Evolutionary conservation across 257 asterid genomes (phyloP), one percentile per base, ranked within the genome.

Genomic region (Plantago elongata): DNA sequence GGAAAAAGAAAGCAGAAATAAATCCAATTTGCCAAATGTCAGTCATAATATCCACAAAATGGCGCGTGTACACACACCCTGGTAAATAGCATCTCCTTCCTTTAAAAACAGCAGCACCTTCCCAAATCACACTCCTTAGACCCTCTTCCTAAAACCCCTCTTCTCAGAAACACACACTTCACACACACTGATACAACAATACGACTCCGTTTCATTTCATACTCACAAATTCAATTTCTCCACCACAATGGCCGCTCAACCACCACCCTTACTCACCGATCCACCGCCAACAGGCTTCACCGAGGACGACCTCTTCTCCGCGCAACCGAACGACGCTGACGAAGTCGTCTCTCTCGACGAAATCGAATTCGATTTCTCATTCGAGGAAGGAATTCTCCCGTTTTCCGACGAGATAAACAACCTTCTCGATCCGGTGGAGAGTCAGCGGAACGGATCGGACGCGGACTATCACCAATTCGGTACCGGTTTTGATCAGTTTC

Each of bases 311-410:
- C 7, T 17, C 17, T 59, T 34, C 50, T 10, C 51, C 22, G 7
- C 18, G 17, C n/a, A 3, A 7, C 16, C 15, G 30, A 9, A 17
- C 15, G 10, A 58, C 1, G 49, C 10, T 14, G 34, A 44, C 52
- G 75, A 66, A 69, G 81, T 64, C 69, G 65, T 60, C 9, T 59
- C 60, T 9, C 61, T 84, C n/a, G 91, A 79, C 5, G 91, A 75
- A 46, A 72, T 87, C 13, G 94, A 83, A 64, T 81, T 87, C 60
- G 90, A 85, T 64, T 78, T 87, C 61, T 74, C 83, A 22, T 78
- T 90, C 65, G 97, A 84, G 12, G 97, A 87, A 77, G 67, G 82
- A 42, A 73, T 71, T 29, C 66, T 74, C 34, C 80, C 81, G 8
- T 27, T 74, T 29, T 51, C 85, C 45, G 81, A 51, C 9, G 76